Evolutionary conservation across 164 flowering plant genomes (phyloP).

Genomic region (Tetrastigma voinierianum): DNA sequence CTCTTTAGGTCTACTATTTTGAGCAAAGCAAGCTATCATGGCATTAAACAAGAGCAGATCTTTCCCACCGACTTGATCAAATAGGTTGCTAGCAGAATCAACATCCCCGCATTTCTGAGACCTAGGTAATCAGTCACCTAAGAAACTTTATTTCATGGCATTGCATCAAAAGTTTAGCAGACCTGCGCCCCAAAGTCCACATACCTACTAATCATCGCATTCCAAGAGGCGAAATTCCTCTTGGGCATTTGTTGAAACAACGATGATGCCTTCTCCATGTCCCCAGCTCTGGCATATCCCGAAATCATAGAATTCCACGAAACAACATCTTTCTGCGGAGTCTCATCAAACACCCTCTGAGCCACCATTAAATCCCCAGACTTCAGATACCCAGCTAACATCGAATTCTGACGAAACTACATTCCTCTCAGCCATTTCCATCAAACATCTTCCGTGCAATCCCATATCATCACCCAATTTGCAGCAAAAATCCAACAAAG

Average conservation of each 20-base stretch:
- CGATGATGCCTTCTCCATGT: slow-evolving; percentile 20
- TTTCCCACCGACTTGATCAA: slow-evolving; percentile 22
- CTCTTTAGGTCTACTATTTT: slow-evolving; percentile 27
- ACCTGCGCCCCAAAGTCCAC: slow-evolving; percentile 20
- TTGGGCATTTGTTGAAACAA: slow-evolving; percentile 33
- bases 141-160: slow-evolving; percentile 33
- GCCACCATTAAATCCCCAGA: slow-evolving; percentile 25
- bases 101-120: slow-evolving; percentile 32
- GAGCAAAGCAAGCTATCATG: slow-evolving; percentile 41
- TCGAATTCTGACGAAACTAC: slow-evolving; percentile 42
- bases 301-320: slow-evolving; percentile 43
- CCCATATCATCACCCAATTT: slow-evolving; percentile 33
- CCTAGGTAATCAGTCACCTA: slow-evolving; percentile 36
- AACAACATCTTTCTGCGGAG: slow-evolving; percentile 33
- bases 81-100: slow-evolving; percentile 25
- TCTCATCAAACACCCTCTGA: slow-evolving; percentile 28
- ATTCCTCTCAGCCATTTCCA: slow-evolving; percentile 28
- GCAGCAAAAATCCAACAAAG: slow-evolving; percentile 32
- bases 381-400: slow-evolving; percentile 33
- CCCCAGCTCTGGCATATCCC: slow-evolving; percentile 27
- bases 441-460: slow-evolving; percentile 33
- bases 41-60: slow-evolving; percentile 28
- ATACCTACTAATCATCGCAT: slow-evolving; percentile 33
- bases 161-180: slow-evolving; percentile 28
- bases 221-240: slow-evolving; percentile 35